phyloP scores from a whole-genome alignment of 257 asterid species.

The Solanum pinnatisectum region DNA sequence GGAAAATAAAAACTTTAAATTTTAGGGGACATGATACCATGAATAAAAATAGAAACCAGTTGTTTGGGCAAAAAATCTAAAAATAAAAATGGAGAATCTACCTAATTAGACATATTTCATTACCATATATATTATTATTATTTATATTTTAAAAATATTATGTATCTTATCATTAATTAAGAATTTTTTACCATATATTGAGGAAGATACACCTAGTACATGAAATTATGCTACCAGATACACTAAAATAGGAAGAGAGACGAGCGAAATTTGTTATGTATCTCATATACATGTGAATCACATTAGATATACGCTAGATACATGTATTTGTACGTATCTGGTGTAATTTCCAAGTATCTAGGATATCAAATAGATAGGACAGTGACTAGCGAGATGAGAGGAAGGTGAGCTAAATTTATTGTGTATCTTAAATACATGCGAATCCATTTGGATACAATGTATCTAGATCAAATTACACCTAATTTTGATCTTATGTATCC shows the following conservation, averaged over 20 bases:
- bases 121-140: too few relatives aligned
- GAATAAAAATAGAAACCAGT: background rate
- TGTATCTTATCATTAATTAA: background rate
- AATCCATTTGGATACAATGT: too few relatives aligned
- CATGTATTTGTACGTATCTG: background rate
- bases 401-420: background rate
- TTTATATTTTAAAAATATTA: too few relatives aligned
- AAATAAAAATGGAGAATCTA: background rate
- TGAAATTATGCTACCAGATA: background rate
- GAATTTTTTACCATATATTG: background rate
- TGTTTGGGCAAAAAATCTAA: background rate
- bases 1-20: background rate
- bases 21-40: background rate
- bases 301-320: background rate
- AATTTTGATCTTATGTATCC: too few relatives aligned
- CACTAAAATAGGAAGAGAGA: background rate
- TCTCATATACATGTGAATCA: background rate
- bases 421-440: background rate
- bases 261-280: background rate
- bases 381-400: background rate
- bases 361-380: too few relatives aligned
- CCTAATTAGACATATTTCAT: too few relatives aligned
- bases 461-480: background rate
- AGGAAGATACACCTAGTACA: background rate
- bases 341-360: background rate